Evolutionary conservation across 208 protist genomes (phyloP).

Genomic region (Trypanosoma cruzi): DNA sequence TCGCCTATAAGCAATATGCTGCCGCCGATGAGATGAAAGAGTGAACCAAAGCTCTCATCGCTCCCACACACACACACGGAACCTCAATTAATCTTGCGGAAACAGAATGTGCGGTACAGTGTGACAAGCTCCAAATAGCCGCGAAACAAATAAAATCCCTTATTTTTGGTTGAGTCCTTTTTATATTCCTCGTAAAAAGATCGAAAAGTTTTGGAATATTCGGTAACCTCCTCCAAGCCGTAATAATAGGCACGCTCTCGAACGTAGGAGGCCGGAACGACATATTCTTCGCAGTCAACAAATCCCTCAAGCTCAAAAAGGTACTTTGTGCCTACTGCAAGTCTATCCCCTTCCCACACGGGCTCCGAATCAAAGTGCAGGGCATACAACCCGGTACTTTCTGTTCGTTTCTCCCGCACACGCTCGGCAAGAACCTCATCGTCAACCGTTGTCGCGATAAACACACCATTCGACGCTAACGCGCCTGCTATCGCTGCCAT

Average conservation of each 20-base stretch:
- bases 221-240: constrained; percentile 23
- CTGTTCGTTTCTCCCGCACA: constrained; percentile 34
- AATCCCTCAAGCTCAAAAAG: constrained; percentile 83
- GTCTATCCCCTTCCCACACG: constrained; percentile 25
- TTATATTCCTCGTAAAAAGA: constrained; percentile 39
- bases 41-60: not conserved
- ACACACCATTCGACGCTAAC: constrained; percentile 54
- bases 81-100: constrained; percentile 37
- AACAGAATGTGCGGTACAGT: constrained; percentile 72
- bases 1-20: too few species aligned
- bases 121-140: constrained; percentile 62
- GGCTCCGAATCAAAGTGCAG: constrained; percentile 27
- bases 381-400: constrained; percentile 21
- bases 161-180: constrained; percentile 48
- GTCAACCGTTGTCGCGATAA: constrained; percentile 84
- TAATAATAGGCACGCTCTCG: constrained; percentile 27
- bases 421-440: constrained; percentile 42
- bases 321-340: constrained; percentile 65
- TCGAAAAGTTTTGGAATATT: constrained; percentile 29
- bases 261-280: constrained; percentile 57
- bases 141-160: constrained; percentile 48
- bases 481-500: constrained; percentile 43
- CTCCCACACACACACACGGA: too few species aligned
- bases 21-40: not conserved
- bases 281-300: constrained; percentile 87